Evolutionary conservation across 176 grass and related monocot genomes (phyloP).

Genomic region (Microstegium vimineum): DNA sequence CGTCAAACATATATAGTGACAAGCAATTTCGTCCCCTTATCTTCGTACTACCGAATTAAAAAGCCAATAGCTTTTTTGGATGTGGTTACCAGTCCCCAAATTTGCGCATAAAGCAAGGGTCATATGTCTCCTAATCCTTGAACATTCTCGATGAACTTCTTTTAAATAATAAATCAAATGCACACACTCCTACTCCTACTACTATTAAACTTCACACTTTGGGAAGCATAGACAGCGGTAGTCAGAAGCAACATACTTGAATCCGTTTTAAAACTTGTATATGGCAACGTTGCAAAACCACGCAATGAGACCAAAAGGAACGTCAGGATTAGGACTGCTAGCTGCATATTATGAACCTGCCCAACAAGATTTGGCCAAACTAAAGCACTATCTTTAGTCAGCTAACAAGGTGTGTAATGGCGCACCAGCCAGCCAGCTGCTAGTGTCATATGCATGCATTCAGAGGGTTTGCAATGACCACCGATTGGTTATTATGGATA

Average conservation of each 20-base stretch:
- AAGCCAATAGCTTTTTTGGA: not conserved
- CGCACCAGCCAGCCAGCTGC: not conserved
- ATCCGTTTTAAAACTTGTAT: not conserved
- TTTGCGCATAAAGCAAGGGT: conserved; percentile 39
- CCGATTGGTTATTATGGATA: not conserved
- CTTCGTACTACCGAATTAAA: not conserved
- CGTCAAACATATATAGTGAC: not conserved
- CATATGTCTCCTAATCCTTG: conserved; percentile 32
- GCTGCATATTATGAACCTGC: not conserved
- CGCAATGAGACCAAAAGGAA: not conserved
- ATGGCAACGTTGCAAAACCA: not conserved
- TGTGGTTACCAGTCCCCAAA: conserved; percentile 4
- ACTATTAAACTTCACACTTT: not conserved
- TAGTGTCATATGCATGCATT: not conserved
- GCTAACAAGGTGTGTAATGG: not conserved
- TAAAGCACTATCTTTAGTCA: conserved; percentile 4
- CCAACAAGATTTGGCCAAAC: conserved; percentile 12
- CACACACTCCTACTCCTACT: not conserved
- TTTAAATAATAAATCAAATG: not conserved
- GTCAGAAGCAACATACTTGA: not conserved
- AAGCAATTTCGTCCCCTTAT: not conserved
- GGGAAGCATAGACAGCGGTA: not conserved
- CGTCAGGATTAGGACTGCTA: not conserved
- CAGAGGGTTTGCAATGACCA: not conserved
- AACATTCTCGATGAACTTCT: conserved; percentile 32